phyloP scores from a whole-genome alignment of 164 flowering plant species.

The Vitis vinifera region DNA sequence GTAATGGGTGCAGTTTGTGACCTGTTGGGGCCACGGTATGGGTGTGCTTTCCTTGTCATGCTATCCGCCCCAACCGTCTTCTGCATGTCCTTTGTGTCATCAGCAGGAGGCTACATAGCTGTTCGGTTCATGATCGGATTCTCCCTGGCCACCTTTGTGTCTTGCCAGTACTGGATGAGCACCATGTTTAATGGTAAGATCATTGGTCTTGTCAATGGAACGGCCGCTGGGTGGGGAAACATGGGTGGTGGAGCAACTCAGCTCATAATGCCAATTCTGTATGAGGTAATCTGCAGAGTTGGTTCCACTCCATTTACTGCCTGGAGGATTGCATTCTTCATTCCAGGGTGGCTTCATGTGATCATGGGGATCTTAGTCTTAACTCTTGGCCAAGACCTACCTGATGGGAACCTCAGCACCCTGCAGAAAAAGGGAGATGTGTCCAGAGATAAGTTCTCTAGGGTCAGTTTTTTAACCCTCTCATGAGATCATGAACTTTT shows the following conservation, averaged over 20 bases:
- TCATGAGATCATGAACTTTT: not conserved
- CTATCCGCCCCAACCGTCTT: conserved; percentile 70
- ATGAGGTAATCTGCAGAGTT: conserved; percentile 31
- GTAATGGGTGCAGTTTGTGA: conserved; percentile 83
- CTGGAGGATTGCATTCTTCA: conserved; percentile 85
- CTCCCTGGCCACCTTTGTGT: conserved; percentile 81
- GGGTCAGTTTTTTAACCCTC: conserved; percentile 27
- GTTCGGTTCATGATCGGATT: conserved; percentile 57
- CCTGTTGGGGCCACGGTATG: conserved; percentile 68
- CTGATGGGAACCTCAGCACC: conserved; percentile 65
- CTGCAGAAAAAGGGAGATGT: conserved; percentile 66
- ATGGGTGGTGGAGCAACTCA: conserved; percentile 92
- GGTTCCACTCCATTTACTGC: conserved; percentile 76
- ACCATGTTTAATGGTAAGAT: conserved; percentile 69
- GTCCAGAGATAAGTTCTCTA: conserved; percentile 62
- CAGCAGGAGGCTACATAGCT: conserved; percentile 36
- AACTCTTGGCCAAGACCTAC: conserved; percentile 75
- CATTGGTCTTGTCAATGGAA: conserved; percentile 72
- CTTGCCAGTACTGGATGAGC: conserved; percentile 86
- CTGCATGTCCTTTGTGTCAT: conserved; percentile 54
- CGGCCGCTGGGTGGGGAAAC: conserved; percentile 82
- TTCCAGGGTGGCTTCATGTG: conserved; percentile 65
- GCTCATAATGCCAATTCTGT: conserved; percentile 69
- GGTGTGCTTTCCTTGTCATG: conserved; percentile 63
- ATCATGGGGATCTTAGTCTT: conserved; percentile 60